Base-by-base conservation (phyloP, 331 rosid species). In the Acacia pycnantha region DNA sequence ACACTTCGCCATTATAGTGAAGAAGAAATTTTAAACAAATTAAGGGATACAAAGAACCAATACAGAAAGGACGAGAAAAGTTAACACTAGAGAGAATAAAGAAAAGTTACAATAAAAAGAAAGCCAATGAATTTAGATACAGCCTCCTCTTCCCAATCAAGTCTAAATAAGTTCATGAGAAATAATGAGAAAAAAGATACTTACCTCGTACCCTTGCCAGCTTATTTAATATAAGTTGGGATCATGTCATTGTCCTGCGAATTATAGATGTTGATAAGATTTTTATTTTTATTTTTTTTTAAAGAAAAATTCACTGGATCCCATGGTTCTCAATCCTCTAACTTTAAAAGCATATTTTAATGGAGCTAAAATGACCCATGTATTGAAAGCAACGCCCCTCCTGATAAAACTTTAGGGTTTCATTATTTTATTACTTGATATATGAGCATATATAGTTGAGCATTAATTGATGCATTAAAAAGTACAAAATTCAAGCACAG, bases 11-110 rank as follows among this genome's bases (percentile, higher is more conserved):
- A 69, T 67, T 75, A 53, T 56, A 56, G 68, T 56, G 77, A 43
- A 67, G 59, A 43, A 56, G n/a, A 31, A 61, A 22, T 69, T 31
- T 69, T 54, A 44, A 71, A 54, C 4, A 76, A 46, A 50, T 50
- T 50, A 50, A 59, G 6, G 56, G 26, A 82, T 31, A 8, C 16
- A 13, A 15, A 66, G 31, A 66, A 33, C 50, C 65, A 24, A n/a
- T n/a, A 33, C 4, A 24, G 67, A 68, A 56, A 41, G 68, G 67
- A 29, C n/a, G 35, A 48, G 40, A 15, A 77, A 82, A 77, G 78
- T 2, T 79, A 46, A 46, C 19, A 47, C 41, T 37, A 48, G 74
- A 71, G 79, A 77, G 82, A 82, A 83, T 77, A 77, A 61, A 50
- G 69, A 77, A 70, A 62, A 83, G 79, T 50, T 70, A 41, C 1